A percentile compares a stretch with the other conserved stretches of the same genome.
Evolutionary conservation across 345 rosid genomes (phyloP).

Genomic region (Acer negundo): DNA sequence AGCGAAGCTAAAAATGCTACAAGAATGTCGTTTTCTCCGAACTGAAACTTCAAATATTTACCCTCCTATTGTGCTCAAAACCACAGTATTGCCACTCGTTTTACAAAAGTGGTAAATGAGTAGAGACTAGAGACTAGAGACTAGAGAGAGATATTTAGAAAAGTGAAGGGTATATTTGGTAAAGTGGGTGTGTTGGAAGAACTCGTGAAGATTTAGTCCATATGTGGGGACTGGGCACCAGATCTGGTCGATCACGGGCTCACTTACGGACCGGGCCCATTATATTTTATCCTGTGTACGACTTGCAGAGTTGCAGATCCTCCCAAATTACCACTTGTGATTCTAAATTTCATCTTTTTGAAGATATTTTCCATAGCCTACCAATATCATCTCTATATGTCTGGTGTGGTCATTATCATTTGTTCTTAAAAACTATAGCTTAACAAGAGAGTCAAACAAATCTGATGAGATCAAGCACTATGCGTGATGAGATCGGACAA

Average conservation of each 20-base stretch:
- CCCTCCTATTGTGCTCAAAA: background rate
- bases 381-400: too few relatives aligned
- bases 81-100: background rate
- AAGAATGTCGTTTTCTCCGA: background rate
- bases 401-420: background rate
- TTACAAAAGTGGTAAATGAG: background rate
- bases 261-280: conserved; percentile 5
- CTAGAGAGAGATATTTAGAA: background rate
- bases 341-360: too few relatives aligned
- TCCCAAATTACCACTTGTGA: background rate
- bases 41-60: background rate
- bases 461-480: too few relatives aligned
- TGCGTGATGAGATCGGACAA: too few relatives aligned
- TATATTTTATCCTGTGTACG: background rate
- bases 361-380: too few relatives aligned
- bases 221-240: conserved; percentile 23
- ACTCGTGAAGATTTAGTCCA: conserved; percentile 9
- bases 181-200: conserved; percentile 13
- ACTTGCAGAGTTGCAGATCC: background rate
- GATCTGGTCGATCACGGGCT: conserved; percentile 53
- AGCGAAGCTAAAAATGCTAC: background rate
- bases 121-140: too few relatives aligned
- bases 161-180: conserved; percentile 11
- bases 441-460: too few relatives aligned
- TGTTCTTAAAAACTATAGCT: too few relatives aligned